phyloP scores from a whole-genome alignment of 352 stramenopile species.

The Peronospora tabacina region DNA sequence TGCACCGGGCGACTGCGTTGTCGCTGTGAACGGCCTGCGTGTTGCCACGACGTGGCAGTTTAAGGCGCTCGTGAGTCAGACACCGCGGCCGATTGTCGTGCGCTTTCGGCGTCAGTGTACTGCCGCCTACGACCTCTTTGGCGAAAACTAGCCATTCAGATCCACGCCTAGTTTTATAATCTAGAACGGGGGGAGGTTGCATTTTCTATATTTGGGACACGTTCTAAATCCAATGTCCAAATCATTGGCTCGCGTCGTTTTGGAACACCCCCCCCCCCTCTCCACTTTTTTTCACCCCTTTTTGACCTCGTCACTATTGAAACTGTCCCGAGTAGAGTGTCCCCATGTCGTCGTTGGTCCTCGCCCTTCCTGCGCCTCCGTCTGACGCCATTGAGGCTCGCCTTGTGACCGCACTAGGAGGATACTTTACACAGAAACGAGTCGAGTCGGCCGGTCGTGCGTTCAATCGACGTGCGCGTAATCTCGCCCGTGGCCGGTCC shows the following conservation, averaged over 20 bases:
- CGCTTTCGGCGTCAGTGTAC: constrained; percentile 48
- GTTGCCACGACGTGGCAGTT: constrained; percentile 71
- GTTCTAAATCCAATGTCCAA: no score
- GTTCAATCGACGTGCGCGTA: constrained; percentile 68
- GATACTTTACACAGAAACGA: constrained; percentile 70
- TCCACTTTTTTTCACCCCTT: no score
- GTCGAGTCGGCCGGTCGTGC: constrained; percentile 65
- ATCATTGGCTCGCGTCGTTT: no score
- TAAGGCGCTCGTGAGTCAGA: constrained; percentile 50
- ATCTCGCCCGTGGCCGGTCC: constrained; percentile 64
- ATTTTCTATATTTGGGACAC: no score
- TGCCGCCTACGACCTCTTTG: constrained; percentile 63
- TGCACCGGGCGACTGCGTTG: constrained; percentile 51
- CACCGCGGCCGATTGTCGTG: constrained; percentile 55
- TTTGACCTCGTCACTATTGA: constrained; percentile 6
- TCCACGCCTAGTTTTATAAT: no score
- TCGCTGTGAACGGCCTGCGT: constrained; percentile 58
- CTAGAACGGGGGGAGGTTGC: no score
- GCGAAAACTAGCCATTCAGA: constrained; percentile 38
- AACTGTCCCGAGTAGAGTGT: no score
- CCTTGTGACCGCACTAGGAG: constrained; percentile 48
- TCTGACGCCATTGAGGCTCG: constrained; percentile 45
- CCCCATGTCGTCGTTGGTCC: constrained; percentile 43
- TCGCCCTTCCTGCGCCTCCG: constrained; percentile 56
- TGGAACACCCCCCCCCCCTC: no score